Evolutionary conservation across 1,284 basidiomycete species (phyloP).

Genomic region (Chondrostereum purpureum): DNA sequence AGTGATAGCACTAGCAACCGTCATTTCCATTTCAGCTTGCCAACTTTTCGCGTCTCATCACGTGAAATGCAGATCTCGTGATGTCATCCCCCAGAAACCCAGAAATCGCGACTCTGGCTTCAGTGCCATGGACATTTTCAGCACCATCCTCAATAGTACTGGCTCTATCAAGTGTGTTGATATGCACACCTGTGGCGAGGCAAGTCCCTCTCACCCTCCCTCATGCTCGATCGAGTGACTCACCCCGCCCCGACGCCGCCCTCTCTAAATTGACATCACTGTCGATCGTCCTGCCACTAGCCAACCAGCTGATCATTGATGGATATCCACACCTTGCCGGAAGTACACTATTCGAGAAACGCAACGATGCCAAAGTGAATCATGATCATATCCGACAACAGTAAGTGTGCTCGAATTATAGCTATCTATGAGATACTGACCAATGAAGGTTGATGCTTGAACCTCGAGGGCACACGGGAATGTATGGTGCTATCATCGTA

Average conservation of each 20-base stretch:
- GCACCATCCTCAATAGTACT: no score
- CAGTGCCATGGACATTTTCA: no score
- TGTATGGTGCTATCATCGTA: conserved; percentile 40
- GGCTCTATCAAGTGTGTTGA: conserved; percentile 25
- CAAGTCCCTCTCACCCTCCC: conserved; percentile 13
- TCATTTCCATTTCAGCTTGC: neutral
- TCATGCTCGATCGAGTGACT: conserved; percentile 2
- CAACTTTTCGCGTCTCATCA: neutral
- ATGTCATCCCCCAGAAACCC: no score
- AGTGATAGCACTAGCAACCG: neutral
- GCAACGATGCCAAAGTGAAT: conserved; percentile 23
- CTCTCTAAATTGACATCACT: no score
- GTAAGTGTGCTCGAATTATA: conserved; percentile 13
- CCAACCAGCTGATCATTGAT: conserved; percentile 30
- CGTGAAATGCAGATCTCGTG: neutral
- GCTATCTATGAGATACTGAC: neutral
- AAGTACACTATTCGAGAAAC: conserved; percentile 28
- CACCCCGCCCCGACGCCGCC: no score
- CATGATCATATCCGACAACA: conserved; percentile 25
- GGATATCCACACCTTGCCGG: conserved; percentile 29
- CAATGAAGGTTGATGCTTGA: conserved; percentile 31
- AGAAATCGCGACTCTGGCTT: no score
- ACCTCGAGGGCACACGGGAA: conserved; percentile 37
- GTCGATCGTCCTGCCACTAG: conserved; percentile 18
- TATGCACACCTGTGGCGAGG: conserved; percentile 37